Conservation (phyloP, 2,329 filamentous ascomycete species). For the Celoporthe dispersa region DNA sequence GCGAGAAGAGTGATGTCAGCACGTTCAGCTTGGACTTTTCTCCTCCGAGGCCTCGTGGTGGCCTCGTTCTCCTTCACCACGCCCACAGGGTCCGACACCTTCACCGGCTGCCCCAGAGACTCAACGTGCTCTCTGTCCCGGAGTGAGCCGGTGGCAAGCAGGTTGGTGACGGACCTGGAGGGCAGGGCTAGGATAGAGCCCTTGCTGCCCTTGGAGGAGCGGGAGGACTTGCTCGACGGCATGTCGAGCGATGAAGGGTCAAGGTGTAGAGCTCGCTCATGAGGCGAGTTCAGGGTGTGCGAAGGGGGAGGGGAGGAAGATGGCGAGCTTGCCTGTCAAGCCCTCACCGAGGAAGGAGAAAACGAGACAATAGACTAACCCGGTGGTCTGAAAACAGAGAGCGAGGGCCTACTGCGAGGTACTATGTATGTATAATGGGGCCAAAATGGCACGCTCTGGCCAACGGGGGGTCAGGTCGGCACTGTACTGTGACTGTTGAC, state of each 20-base stretch:
- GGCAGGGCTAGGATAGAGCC: constrained; percentile 27
- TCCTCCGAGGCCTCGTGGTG: constrained; percentile 18
- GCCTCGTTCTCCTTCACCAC: constrained; percentile 13
- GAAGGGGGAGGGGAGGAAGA: neutral
- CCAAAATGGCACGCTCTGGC: neutral
- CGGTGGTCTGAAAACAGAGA: neutral
- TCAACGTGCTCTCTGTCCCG: constrained; percentile 18
- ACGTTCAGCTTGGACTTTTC: constrained; percentile 29
- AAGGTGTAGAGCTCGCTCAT: neutral
- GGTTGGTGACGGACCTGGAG: constrained; percentile 24
- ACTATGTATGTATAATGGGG: constrained; percentile 1
- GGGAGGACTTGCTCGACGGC: constrained; percentile 31
- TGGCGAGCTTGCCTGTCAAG: neutral
- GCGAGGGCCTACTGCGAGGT: constrained; percentile 1
- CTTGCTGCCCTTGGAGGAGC: constrained; percentile 27
- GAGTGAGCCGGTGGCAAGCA: constrained; percentile 18
- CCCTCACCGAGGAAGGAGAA: constrained; percentile 6
- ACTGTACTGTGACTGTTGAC: constrained; percentile 2
- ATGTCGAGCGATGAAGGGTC: constrained; percentile 26
- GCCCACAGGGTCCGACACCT: constrained; percentile 16
- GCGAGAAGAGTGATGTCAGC: constrained; percentile 29
- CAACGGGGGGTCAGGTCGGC: neutral
- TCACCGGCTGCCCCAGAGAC: constrained; percentile 19
- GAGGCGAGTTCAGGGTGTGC: constrained; percentile 1
- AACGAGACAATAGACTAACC: constrained; percentile 16